Conservation (phyloP, 2,329 filamentous ascomycete genomes). For the Fusarium poae region DNA sequence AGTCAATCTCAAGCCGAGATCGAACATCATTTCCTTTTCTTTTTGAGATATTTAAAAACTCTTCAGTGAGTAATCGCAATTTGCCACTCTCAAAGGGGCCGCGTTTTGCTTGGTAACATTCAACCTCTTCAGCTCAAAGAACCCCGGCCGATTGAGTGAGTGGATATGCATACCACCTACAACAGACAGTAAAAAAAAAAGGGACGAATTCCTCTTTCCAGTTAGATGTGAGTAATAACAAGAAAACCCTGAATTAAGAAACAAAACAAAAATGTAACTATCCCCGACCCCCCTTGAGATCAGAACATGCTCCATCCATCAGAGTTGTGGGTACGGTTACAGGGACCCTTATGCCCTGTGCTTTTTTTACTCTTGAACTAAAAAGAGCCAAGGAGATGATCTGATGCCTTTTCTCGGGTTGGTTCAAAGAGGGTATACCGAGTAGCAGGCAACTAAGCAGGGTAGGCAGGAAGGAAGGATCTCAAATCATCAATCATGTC, state of each 20-base stretch:
- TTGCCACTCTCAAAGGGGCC: conserved; percentile 33
- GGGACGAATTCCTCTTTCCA: background rate
- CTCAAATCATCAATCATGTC: conserved; percentile 10
- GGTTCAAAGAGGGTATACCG: conserved; percentile 17
- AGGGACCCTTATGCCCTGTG: conserved; percentile 2
- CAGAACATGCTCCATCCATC: conserved; percentile 13
- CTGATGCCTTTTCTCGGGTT: conserved; percentile 22
- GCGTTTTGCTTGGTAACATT: background rate
- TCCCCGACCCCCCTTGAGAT: conserved; percentile 32
- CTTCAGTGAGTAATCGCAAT: conserved; percentile 19
- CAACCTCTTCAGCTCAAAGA: background rate
- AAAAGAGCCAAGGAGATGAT: conserved; percentile 28
- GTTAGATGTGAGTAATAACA: conserved; percentile 6
- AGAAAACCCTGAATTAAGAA: background rate
- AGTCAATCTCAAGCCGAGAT: background rate
- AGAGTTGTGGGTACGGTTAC: conserved; percentile 20
- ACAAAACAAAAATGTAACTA: conserved; percentile 26
- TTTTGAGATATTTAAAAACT: conserved; percentile 4
- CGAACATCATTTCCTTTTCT: background rate
- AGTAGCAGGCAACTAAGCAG: conserved; percentile 1
- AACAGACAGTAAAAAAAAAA: background rate
- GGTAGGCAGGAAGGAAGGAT: background rate
- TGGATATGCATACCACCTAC: background rate
- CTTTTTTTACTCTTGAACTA: background rate
- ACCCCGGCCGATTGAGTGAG: background rate